These are phyloP conservation scores for Sophora flavescens DNA, from an alignment of 306 rosid species.

Conservation along the genomic window DNA sequence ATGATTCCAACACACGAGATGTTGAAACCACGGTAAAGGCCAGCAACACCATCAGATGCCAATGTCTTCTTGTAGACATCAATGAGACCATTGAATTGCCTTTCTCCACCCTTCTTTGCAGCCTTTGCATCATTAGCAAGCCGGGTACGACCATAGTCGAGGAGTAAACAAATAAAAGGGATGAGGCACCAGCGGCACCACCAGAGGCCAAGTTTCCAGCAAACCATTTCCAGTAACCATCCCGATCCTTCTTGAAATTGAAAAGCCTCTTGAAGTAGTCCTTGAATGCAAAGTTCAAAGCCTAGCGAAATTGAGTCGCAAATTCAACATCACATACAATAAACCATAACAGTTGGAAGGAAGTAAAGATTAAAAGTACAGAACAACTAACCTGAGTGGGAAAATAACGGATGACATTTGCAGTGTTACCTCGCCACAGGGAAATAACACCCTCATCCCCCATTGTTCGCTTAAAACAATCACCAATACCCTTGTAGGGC, in stretches of 20 bases:
- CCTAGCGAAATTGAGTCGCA: constrained; percentile 52
- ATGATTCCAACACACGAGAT: constrained; percentile 87
- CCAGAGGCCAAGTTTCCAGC: constrained; percentile 91
- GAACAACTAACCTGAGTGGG: constrained; percentile 69
- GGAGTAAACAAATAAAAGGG: constrained; percentile 83
- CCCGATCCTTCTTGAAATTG: constrained; percentile 88
- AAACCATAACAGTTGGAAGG: not conserved
- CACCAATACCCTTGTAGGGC: constrained; percentile 97
- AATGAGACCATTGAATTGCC: constrained; percentile 87
- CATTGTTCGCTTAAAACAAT: constrained; percentile 74
- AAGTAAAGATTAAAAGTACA: not conserved
- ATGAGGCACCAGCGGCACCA: constrained; percentile 95
- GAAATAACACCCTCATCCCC: constrained; percentile 72
- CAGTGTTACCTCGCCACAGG: constrained; percentile 94
- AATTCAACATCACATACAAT: constrained; percentile 30
- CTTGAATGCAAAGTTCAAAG: constrained; percentile 92
- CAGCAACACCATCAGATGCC: constrained; percentile 78
- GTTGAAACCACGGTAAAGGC: constrained; percentile 93
- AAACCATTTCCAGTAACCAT: constrained; percentile 95
- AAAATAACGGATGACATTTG: constrained; percentile 89
- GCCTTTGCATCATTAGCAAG: constrained; percentile 87
- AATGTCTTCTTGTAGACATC: constrained; percentile 91
- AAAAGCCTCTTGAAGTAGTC: constrained; percentile 94
- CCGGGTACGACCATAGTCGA: constrained; percentile 92
- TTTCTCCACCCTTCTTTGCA: constrained; percentile 91